phyloP scores from a whole-genome alignment of 2,329 filamentous ascomycete species.

The Trichoderma atroviride region DNA sequence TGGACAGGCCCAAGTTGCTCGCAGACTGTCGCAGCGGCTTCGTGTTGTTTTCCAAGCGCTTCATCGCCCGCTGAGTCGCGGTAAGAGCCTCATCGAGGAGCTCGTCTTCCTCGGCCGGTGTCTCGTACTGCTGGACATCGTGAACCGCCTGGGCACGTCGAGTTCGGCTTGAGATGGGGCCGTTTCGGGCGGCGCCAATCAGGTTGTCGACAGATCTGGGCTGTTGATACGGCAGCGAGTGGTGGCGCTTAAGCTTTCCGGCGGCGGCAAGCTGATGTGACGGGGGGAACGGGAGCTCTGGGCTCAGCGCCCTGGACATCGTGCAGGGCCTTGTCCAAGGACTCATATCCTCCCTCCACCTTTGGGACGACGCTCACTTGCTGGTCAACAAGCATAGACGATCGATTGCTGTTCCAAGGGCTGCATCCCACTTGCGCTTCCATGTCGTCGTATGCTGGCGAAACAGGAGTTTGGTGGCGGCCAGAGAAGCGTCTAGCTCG shows the following conservation, averaged over 20 bases:
- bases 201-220: constrained; percentile 67
- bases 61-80: constrained; percentile 74
- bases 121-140: constrained; percentile 84
- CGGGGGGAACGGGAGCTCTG: constrained; percentile 53
- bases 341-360: constrained; percentile 58
- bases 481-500: constrained; percentile 90
- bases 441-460: constrained; percentile 79
- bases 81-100: constrained; percentile 85
- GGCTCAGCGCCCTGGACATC: constrained; percentile 57
- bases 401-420: constrained; percentile 84
- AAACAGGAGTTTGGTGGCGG: constrained; percentile 79
- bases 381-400: constrained; percentile 76
- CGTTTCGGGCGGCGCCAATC: constrained; percentile 56
- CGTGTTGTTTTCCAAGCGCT: constrained; percentile 59
- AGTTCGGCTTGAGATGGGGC: constrained; percentile 77
- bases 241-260: constrained; percentile 63
- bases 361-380: constrained; percentile 54
- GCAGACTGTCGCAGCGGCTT: constrained; percentile 61
- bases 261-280: constrained; percentile 53
- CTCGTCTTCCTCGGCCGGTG: constrained; percentile 95
- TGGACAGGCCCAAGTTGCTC: constrained; percentile 63
- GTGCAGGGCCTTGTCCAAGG: constrained; percentile 60
- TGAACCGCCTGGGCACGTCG: constrained; percentile 74
- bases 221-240: constrained; percentile 65
- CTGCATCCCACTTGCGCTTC: constrained; percentile 92